These are phyloP conservation scores for Aspergillaceae sp. DNA, from an alignment of 2,329 filamentous ascomycete genomes.

Conservation along the genomic window DNA sequence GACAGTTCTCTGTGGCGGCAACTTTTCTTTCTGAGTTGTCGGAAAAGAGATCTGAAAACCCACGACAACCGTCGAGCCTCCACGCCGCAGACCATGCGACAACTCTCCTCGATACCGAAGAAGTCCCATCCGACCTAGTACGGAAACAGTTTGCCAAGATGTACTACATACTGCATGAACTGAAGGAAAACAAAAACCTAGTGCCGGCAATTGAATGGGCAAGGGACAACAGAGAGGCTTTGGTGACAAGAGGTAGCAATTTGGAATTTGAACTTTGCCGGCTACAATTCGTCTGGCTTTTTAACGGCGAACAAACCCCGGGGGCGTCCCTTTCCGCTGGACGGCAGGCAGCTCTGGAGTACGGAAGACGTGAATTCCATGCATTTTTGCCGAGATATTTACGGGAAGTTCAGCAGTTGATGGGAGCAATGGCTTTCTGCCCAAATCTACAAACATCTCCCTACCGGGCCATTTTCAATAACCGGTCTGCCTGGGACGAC, in stretches of 20 bases:
- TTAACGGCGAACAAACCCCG: constrained; percentile 57
- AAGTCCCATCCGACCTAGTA: constrained; percentile 58
- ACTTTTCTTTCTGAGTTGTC: constrained; percentile 71
- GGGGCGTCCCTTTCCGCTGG: constrained; percentile 29
- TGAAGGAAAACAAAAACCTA: constrained; percentile 64
- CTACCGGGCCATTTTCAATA: constrained; percentile 70
- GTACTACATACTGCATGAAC: constrained; percentile 76
- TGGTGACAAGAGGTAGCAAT: constrained; percentile 80
- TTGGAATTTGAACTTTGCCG: constrained; percentile 91
- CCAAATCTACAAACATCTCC: constrained; percentile 68
- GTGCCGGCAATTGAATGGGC: constrained; percentile 84
- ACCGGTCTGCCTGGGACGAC: constrained; percentile 67
- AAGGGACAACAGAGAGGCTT: constrained; percentile 54
- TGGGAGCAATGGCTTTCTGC: constrained; percentile 70
- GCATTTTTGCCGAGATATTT: constrained; percentile 67
- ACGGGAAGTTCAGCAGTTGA: constrained; percentile 70
- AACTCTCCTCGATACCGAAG: constrained; percentile 44
- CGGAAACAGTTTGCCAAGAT: constrained; percentile 76
- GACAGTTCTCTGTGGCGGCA: constrained; percentile 79
- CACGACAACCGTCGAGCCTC: constrained; percentile 19
- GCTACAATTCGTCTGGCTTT: constrained; percentile 83
- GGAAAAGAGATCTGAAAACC: constrained; percentile 34
- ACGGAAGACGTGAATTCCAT: constrained; percentile 66
- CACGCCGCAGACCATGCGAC: constrained; percentile 32
- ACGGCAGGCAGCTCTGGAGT: constrained; percentile 55